These are phyloP conservation scores for Endoconidiophora laricicola DNA, from an alignment of 2,329 filamentous ascomycete species.

Conservation along the genomic window DNA sequence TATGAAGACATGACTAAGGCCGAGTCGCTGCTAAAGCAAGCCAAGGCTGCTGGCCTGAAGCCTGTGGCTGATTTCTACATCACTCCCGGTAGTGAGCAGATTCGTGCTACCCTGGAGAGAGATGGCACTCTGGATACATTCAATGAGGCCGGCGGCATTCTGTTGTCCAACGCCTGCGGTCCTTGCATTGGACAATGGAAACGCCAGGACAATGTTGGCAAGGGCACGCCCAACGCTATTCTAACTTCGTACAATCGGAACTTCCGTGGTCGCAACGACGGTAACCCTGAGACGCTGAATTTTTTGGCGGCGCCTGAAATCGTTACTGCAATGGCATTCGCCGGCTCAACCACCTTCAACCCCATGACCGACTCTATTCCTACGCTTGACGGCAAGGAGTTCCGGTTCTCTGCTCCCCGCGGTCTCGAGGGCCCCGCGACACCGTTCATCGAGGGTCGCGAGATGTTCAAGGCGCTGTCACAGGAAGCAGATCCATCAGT, in stretches of 20 bases:
- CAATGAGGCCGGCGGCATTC: conserved; percentile 66
- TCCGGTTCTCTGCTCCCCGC: conserved; percentile 68
- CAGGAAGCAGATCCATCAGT: conserved; percentile 55
- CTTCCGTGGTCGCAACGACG: conserved; percentile 92
- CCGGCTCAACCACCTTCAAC: conserved; percentile 88
- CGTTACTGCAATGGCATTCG: conserved; percentile 89
- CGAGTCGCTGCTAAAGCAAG: conserved; percentile 84
- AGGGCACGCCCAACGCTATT: conserved; percentile 84
- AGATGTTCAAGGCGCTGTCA: conserved; percentile 54
- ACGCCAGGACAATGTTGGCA: conserved; percentile 66
- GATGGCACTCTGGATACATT: conserved; percentile 80
- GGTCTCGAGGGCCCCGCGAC: conserved; percentile 46
- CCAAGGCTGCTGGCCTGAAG: conserved; percentile 72
- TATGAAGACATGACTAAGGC: conserved; percentile 98
- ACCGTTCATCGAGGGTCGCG: conserved; percentile 63
- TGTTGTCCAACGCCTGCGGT: conserved; percentile 89
- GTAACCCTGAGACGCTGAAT: conserved; percentile 95
- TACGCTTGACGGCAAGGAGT: conserved; percentile 63
- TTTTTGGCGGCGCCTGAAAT: conserved; percentile 94
- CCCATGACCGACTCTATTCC: conserved; percentile 74
- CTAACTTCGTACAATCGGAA: conserved; percentile 97
- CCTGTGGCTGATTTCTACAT: conserved; percentile 88
- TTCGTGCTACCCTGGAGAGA: conserved; percentile 80
- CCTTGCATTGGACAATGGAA: conserved; percentile 94
- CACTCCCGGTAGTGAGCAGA: conserved; percentile 91